Evolutionary conservation across 495 filamentous ascomycete species (phyloP), one percentile per base, ranked within the genome.

Genomic region (Penicillium verhagenii): DNA sequence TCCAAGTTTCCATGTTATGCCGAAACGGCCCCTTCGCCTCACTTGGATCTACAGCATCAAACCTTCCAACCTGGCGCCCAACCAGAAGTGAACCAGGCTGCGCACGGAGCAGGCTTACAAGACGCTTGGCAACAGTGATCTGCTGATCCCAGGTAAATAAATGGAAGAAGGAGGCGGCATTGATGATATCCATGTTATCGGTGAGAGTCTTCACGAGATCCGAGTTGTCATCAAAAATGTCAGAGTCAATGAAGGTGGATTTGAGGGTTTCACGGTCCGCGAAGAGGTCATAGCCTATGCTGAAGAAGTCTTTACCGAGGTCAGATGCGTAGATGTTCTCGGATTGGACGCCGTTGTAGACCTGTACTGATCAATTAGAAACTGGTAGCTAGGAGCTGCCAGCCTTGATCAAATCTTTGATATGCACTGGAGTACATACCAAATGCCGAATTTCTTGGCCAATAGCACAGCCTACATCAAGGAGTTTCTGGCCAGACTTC

Each of bases 121-220:
- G 58, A 5, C 69, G 65, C 53, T 75, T 76, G 2, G 73, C 77
- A 8, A 80, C 59, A 0, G 58, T 35, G 8, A 82, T 62, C 56
- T 88, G 85, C 6, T 78, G 64, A 1, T 78, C 72, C 58, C 69
- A 82, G n/a, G 54, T 57, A 51, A 85, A 89, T 6, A 87, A 70
- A 50, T 88, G 84, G 39, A 89, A 78, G 56, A 89, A 82, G 0
- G 75, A 76, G 1, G 69, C 68, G 0, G 78, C 72, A 54, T 83
- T 77, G 28, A 86, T 60, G 23, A 88, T 81, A 47, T 86, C 78
- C 1, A 87, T 58, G 37, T 73, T 66, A 8, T 75, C 74, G 7
- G 71, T 56, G 21, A 85, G 57, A 0, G 57, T 39, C 19, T 64
- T 64, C 5, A 77, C 48, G 2, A 63, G 52, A 18, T 45, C 57